These are phyloP conservation scores for Wilhelminamyces savonicus DNA, from an alignment of 805 yeast genomes.

Conservation along the genomic window DNA sequence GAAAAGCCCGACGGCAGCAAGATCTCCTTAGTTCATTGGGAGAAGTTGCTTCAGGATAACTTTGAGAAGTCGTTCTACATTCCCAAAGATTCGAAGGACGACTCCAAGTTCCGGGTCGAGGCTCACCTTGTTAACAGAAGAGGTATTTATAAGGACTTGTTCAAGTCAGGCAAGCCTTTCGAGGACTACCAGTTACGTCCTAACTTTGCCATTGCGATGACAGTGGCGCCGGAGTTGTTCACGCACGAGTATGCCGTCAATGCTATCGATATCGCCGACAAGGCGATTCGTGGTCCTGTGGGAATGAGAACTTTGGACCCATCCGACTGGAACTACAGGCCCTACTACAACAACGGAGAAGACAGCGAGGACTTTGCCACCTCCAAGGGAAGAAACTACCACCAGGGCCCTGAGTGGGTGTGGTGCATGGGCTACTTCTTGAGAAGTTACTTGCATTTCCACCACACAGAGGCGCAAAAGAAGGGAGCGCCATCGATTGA, in stretches of 20 bases:
- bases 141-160: constrained; percentile 90
- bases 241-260: constrained; percentile 49
- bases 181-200: constrained; percentile 94
- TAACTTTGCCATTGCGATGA: constrained; percentile 87
- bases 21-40: constrained; percentile 66
- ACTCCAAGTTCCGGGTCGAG: constrained; percentile 55
- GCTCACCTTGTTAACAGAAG: constrained; percentile 70
- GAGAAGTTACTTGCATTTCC: constrained; percentile 63
- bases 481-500: constrained; percentile 40
- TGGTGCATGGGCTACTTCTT: constrained; percentile 88
- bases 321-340: constrained; percentile 84
- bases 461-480: constrained; percentile 30
- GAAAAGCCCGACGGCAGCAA: constrained; percentile 49
- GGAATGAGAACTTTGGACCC: constrained; percentile 95
- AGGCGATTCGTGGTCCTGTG: constrained; percentile 72
- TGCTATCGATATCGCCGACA: constrained; percentile 72
- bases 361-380: constrained; percentile 88
- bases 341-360: constrained; percentile 74
- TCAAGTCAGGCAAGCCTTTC: constrained; percentile 72
- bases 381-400: constrained; percentile 92
- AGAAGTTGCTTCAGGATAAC: constrained; percentile 55
- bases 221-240: constrained; percentile 93
- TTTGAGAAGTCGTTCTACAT: constrained; percentile 78
- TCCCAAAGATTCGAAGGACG: constrained; percentile 62
- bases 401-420: constrained; percentile 99